Evolutionary conservation across 2,329 filamentous ascomycete species (phyloP).

Genomic region (Clarireedia monteithiana): DNA sequence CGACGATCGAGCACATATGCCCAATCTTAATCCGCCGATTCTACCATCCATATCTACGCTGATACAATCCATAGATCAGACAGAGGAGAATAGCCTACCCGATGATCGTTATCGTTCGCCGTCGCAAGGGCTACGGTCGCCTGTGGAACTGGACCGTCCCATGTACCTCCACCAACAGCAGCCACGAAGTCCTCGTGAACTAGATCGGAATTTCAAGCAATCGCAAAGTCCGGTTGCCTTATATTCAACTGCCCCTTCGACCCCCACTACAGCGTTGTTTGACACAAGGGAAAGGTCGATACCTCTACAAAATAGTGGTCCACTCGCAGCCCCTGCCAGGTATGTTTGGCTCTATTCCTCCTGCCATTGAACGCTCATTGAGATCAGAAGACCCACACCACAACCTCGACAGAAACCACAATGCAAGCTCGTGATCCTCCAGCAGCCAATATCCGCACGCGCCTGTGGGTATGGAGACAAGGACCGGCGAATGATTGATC

Average conservation of each 20-base stretch:
- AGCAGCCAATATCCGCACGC: conserved; percentile 70
- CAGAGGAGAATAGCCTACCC: neutral
- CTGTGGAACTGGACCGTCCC: neutral
- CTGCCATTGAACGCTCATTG: conserved; percentile 4
- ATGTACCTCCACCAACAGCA: conserved; percentile 7
- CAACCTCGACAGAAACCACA: conserved; percentile 3
- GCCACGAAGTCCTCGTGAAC: neutral
- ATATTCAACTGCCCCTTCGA: neutral
- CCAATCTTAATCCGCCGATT: neutral
- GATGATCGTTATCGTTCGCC: conserved; percentile 1
- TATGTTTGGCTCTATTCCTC: conserved; percentile 2
- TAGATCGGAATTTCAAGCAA: conserved; percentile 4
- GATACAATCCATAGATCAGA: conserved; percentile 1
- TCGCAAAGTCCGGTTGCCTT: conserved; percentile 1
- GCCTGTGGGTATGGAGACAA: conserved; percentile 79
- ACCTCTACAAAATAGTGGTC: conserved; percentile 1
- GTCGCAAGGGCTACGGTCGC: conserved; percentile 5
- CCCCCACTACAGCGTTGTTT: neutral
- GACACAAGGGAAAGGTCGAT: conserved; percentile 2
- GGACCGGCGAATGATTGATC: conserved; percentile 74
- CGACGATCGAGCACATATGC: conserved; percentile 6
- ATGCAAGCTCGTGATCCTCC: conserved; percentile 27
- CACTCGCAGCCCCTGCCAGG: conserved; percentile 3
- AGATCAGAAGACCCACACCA: neutral
- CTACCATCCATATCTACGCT: conserved; percentile 7